Conservation (phyloP, 2,329 filamentous ascomycete genomes). For the Cladorrhinum sp. region DNA sequence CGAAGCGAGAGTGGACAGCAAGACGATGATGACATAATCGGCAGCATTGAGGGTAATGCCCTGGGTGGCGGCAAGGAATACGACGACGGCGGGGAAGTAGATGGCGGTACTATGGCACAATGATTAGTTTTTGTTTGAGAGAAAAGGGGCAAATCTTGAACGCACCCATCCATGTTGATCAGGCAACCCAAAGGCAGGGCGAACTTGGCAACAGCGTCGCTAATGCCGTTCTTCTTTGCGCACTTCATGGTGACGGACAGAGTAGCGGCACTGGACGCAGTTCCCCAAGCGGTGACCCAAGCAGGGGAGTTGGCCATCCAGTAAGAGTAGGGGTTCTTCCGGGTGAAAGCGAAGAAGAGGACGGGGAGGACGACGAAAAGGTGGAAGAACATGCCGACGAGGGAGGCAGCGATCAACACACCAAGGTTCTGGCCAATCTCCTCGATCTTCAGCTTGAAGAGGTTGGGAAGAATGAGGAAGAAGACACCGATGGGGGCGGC, state of each 20-base stretch:
- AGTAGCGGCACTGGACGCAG: slow-evolving; percentile 51
- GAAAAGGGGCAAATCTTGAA: too few relatives aligned
- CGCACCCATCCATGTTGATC: slow-evolving; percentile 48
- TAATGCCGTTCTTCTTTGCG: slow-evolving; percentile 39
- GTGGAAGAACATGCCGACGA: slow-evolving; percentile 28
- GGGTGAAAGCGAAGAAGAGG: slow-evolving; percentile 40
- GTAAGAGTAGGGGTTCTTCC: slow-evolving; percentile 45
- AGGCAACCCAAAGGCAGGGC: slow-evolving; percentile 46
- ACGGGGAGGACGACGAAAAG: slow-evolving; percentile 41
- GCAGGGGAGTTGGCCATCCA: slow-evolving; percentile 49
- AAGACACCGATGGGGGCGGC: slow-evolving; percentile 51
- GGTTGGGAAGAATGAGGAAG: slow-evolving; percentile 50
- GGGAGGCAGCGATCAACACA: slow-evolving; percentile 44
- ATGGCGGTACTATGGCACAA: slow-evolving; percentile 43
- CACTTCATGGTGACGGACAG: slow-evolving; percentile 47
- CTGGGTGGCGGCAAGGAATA: slow-evolving; percentile 51
- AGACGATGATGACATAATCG: slow-evolving; percentile 48
- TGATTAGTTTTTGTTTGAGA: not conserved
- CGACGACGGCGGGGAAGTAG: slow-evolving; percentile 52
- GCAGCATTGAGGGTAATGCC: slow-evolving; percentile 40
- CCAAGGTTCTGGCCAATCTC: slow-evolving; percentile 49
- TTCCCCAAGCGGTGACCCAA: slow-evolving; percentile 55
- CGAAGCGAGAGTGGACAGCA: slow-evolving; percentile 49
- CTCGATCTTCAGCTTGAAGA: slow-evolving; percentile 47
- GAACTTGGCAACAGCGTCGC: slow-evolving; percentile 45